Conservation (phyloP, 176 grass and related monocot genomes). For the Elaeis guineensis region DNA sequence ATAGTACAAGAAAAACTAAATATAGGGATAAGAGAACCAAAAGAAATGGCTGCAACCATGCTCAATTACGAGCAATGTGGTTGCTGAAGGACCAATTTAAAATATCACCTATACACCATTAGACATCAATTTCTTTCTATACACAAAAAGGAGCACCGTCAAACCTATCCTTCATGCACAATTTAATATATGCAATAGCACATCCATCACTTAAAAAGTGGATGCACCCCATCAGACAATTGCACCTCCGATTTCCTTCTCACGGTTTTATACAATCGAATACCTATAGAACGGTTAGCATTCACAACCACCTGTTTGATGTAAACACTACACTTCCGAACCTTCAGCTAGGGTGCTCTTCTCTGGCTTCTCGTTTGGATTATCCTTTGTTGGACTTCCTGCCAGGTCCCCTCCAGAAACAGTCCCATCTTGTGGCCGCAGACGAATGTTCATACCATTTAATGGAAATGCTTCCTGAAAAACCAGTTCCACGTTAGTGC, state of each 20-base stretch:
- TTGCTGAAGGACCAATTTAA: too few relatives aligned
- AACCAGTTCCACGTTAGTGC: neutral
- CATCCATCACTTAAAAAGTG: neutral
- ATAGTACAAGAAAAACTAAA: too few relatives aligned
- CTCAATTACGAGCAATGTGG: too few relatives aligned
- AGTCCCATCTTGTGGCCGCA: slow-evolving; percentile 32
- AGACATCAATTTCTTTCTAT: neutral
- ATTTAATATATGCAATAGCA: neutral
- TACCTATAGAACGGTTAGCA: neutral
- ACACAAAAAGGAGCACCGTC: neutral
- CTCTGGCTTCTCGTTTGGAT: neutral
- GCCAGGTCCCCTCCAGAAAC: slow-evolving; percentile 14
- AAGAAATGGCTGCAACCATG: too few relatives aligned
- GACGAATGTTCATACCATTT: slow-evolving; percentile 45
- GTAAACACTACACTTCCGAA: neutral
- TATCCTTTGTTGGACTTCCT: slow-evolving; percentile 19
- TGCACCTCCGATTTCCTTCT: neutral
- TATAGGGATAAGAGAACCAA: too few relatives aligned
- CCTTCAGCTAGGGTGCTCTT: neutral
- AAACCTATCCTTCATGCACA: neutral
- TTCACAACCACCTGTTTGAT: neutral
- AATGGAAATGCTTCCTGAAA: slow-evolving; percentile 55
- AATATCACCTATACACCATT: neutral
- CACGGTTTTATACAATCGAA: slow-evolving; percentile 5
- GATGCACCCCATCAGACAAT: neutral